Evolutionary conservation across 768 basidiomycete species (phyloP).

Genomic region (Rhizopogon vesiculosus): DNA sequence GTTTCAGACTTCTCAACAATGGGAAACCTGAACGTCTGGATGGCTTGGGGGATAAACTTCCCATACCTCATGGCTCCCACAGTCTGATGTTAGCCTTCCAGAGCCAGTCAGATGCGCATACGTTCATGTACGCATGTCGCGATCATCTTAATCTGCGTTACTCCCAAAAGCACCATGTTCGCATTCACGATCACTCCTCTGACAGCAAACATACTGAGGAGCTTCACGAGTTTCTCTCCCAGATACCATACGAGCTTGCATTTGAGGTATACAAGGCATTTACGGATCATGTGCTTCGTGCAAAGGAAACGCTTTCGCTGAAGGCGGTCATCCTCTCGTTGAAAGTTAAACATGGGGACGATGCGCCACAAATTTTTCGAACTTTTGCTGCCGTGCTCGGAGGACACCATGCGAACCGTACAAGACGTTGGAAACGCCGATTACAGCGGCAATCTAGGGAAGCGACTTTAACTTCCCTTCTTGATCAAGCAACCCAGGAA

Average conservation of each 20-base stretch:
- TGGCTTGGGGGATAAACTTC: conserved; percentile 20
- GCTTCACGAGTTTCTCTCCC: conserved; percentile 16
- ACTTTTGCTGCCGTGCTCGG: conserved; percentile 13
- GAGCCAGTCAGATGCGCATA: conserved; percentile 18
- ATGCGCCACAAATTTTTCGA: conserved; percentile 21
- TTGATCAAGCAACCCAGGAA: conserved; percentile 12
- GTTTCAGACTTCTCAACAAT: too few species aligned
- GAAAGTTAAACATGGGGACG: conserved; percentile 7
- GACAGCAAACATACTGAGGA: not conserved
- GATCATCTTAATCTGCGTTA: conserved; percentile 15
- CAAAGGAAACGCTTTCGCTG: conserved; percentile 14
- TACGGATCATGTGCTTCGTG: conserved; percentile 20
- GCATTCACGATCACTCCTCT: not conserved
- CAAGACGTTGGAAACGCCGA: not conserved
- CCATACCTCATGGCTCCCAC: conserved; percentile 24
- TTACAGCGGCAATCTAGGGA: not conserved
- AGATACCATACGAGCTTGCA: conserved; percentile 29
- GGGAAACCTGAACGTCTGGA: not conserved
- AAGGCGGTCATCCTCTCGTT: conserved; percentile 14
- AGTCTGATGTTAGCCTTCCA: conserved; percentile 26
- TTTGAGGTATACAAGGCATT: conserved; percentile 35
- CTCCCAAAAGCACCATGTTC: not conserved
- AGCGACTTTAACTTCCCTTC: conserved; percentile 10
- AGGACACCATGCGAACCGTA: conserved; percentile 3
- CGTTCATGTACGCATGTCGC: conserved; percentile 19